A percentile compares a stretch with the other conserved stretches of the same genome.
Evolutionary conservation across 768 basidiomycete genomes (phyloP).

Genomic region (Agrocybe pediades): DNA sequence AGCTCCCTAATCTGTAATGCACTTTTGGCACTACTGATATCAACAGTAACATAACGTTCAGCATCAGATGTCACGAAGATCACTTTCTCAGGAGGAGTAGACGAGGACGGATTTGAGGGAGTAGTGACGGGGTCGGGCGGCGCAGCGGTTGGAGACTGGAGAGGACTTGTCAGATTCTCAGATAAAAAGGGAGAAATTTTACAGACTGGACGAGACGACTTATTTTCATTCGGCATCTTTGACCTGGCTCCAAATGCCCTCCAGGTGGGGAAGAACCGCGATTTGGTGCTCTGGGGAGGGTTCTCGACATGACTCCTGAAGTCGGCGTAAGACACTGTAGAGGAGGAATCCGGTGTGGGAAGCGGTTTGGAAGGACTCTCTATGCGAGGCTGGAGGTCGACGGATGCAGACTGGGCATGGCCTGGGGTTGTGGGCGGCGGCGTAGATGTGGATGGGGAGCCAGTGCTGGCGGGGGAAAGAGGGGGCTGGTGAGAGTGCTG

Average conservation of each 20-base stretch:
- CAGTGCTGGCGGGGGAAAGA: conserved; percentile 64
- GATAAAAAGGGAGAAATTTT: conserved; percentile 20
- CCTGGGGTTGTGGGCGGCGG: conserved; percentile 71
- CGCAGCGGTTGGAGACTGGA: conserved; percentile 42
- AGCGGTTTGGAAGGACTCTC: conserved; percentile 28
- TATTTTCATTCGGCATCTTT: conserved; percentile 19
- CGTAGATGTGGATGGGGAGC: conserved; percentile 66
- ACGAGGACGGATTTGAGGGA: conserved; percentile 25
- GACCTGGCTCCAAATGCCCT: conserved; percentile 22
- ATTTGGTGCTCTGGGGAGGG: not conserved
- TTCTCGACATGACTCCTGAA: conserved; percentile 16
- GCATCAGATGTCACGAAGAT: conserved; percentile 79
- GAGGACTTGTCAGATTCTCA: conserved; percentile 7
- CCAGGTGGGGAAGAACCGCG: not conserved
- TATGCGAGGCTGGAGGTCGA: conserved; percentile 13
- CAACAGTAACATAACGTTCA: conserved; percentile 74
- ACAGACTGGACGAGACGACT: conserved; percentile 36
- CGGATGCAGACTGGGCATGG: conserved; percentile 30
- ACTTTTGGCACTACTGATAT: conserved; percentile 65
- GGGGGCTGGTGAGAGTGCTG: conserved; percentile 46
- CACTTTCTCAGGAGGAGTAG: conserved; percentile 37
- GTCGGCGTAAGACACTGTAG: conserved; percentile 11
- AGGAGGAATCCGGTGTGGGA: conserved; percentile 30
- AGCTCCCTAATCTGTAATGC: conserved; percentile 76
- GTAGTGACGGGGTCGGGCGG: conserved; percentile 34